Conservation (phyloP, 2,329 filamentous ascomycete genomes). For the Beauveria varroae region DNA sequence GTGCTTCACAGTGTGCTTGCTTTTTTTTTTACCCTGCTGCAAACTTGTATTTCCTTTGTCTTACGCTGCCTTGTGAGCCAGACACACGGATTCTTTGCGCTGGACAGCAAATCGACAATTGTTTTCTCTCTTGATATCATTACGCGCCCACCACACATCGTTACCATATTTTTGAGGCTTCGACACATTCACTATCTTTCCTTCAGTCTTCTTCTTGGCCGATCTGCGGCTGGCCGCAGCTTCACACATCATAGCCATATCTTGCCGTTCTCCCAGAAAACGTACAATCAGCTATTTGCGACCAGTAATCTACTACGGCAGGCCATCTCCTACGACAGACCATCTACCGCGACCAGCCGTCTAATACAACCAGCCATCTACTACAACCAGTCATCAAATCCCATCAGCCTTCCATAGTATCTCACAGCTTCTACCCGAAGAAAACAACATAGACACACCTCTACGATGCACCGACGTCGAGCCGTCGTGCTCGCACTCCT, state of each 20-base stretch:
- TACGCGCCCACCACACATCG: background rate
- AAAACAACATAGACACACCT: background rate
- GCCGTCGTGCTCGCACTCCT: background rate
- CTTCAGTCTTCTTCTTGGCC: background rate
- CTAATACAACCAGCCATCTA: background rate
- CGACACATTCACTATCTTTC: background rate
- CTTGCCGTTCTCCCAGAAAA: too few relatives aligned
- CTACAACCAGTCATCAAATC: too few relatives aligned
- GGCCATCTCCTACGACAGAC: too few relatives aligned
- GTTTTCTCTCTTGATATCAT: background rate
- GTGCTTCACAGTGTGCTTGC: background rate
- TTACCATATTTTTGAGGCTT: background rate
- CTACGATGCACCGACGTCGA: background rate
- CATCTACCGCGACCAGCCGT: background rate
- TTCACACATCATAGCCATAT: background rate
- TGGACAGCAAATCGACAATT: background rate
- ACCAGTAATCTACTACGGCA: too few relatives aligned
- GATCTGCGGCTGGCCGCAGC: slow-evolving; percentile 5
- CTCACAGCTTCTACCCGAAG: background rate
- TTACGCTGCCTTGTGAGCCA: background rate
- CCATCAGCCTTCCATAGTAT: background rate
- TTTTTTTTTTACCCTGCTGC: background rate
- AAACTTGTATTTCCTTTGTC: slow-evolving; percentile 1
- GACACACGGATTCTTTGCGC: background rate
- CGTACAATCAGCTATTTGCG: too few relatives aligned